Base-by-base conservation (phyloP, 2,329 filamentous ascomycete genomes). In the Hymenoscyphus infarciens region DNA sequence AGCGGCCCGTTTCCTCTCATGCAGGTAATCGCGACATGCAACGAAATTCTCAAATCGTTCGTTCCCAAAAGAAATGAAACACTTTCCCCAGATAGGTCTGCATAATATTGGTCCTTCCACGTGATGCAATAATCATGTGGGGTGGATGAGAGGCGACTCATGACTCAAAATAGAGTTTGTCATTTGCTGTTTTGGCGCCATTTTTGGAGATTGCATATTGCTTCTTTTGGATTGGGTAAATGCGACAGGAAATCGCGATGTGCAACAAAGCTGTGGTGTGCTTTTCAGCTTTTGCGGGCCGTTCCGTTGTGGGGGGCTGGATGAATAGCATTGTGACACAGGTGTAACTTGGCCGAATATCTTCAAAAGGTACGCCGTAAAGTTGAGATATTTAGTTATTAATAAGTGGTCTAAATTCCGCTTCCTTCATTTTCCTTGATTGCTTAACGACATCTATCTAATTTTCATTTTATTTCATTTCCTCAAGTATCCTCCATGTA, bases 21-120 rank as follows among this genome's bases (percentile, higher is more conserved):
- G 56, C 56, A 57, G 35, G 56, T 57, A 7, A 38, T 35, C 56
- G 56, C 56, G 56, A 57, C n/a, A 19, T 57, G 56, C 56, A 57
- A 57, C 56, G 19, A 57, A 45, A 57, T 15, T 15, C 56, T 39
- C 11, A 4, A 25, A 16, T 19, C 8, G 22, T 38, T 16, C n/a
- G n/a, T n/a, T n/a, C n/a, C n/a, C 16, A 13, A 27, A 16, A 39
- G 10, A 11, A 19, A n/a, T 22, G 19, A 39, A 38, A 16, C 31
- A 42, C 22, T 57, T 19, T 19, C 31, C 29, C 25, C 25, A 27
- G 25, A 31, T 8, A 1, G 6, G 27, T 29, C 7, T 31, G 29
- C 29, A 31, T 31, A 31, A 31, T 31, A 31, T 6, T 57, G 31
- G 8, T 31, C 7, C 25, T 16, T 22, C 3, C 38, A 39, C 35